Base-by-base conservation (phyloP, 345 rosid species). In the Carallia brachiata region DNA sequence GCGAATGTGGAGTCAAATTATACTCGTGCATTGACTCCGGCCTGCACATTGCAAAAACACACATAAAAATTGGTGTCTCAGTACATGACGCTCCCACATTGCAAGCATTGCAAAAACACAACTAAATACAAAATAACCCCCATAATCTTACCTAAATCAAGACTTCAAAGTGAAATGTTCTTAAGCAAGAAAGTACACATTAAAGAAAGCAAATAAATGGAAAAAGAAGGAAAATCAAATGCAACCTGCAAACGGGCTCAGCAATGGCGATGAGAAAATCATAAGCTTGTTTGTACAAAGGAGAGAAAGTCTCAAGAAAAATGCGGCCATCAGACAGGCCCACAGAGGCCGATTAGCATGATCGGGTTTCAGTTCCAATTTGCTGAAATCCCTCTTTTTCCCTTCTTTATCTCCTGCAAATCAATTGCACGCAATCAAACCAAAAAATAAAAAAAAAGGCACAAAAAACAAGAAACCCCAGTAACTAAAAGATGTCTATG, bases 11-110 rank as follows among this genome's bases (percentile, higher is more conserved):
- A 0, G 98, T 95, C 84, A 95, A 72, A 80, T 90, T 92, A 72
- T 95, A 92, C 83, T 95, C 98, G 52, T 95, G 99, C 99, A 95
- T 95, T 0, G 97, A 89, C 84, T 92, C 99, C 0, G 99, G 99
- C 93, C 99, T 94, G 61, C 23, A 65, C 63, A 62, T 37, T 27
- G 3, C 72, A 68, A 53, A 70, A 36, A 23, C 23, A 70, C 66
- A 60, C 4, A 18, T 0, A 58, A 13, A 55, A 71, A 17, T 9
- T 8, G 15, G 15, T 4, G 48, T 40, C 48, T 40, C 48, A 40
- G 10, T 15, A 40, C 4, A 40, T 4, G 15, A 39, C 13, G 3
- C 2, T 40, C 15, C 4, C 48, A 10, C 48, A 9, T 4, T 40
- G 48, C 2, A 4, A 40, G 15, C 48, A 40, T 10, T 10, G 15